These are phyloP conservation scores for Arctium lappa DNA, from an alignment of 129 eudicot species.

Conservation along the genomic window DNA sequence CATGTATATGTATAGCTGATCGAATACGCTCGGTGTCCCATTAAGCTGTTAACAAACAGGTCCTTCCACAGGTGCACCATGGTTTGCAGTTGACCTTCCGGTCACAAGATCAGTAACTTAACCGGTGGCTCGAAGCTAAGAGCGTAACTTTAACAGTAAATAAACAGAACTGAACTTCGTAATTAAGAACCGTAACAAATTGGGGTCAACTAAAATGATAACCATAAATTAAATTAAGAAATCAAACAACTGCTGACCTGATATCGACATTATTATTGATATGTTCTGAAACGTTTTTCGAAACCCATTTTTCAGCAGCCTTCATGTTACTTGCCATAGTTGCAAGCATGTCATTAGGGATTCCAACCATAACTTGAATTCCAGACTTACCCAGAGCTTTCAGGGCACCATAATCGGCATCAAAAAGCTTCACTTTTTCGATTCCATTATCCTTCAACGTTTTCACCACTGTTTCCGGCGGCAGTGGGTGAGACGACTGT, in stretches of 20 bases:
- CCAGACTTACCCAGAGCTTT: conserved; percentile 68
- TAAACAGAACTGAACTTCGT: neutral
- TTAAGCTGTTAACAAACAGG: no score
- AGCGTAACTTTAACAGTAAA: neutral
- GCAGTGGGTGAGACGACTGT: conserved; percentile 70
- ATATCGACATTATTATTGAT: conserved; percentile 50
- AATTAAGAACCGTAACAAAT: neutral
- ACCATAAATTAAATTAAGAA: neutral
- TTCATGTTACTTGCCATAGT: conserved; percentile 44
- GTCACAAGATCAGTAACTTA: neutral
- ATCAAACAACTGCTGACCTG: conserved; percentile 41
- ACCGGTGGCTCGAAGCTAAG: neutral
- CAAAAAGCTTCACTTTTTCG: conserved; percentile 85
- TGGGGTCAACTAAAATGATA: neutral
- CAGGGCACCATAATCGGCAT: conserved; percentile 61
- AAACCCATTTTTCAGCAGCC: conserved; percentile 88
- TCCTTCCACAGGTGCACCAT: no score
- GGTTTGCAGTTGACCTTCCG: no score
- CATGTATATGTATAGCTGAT: no score
- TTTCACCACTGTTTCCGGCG: conserved; percentile 56
- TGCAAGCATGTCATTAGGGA: conserved; percentile 80
- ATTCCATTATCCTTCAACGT: conserved; percentile 74
- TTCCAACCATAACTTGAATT: conserved; percentile 87
- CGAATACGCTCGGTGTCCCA: no score
- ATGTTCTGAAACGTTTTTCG: conserved; percentile 61